phyloP scores from a whole-genome alignment of 73 alveolate species.

The Effrenium voratum region DNA sequence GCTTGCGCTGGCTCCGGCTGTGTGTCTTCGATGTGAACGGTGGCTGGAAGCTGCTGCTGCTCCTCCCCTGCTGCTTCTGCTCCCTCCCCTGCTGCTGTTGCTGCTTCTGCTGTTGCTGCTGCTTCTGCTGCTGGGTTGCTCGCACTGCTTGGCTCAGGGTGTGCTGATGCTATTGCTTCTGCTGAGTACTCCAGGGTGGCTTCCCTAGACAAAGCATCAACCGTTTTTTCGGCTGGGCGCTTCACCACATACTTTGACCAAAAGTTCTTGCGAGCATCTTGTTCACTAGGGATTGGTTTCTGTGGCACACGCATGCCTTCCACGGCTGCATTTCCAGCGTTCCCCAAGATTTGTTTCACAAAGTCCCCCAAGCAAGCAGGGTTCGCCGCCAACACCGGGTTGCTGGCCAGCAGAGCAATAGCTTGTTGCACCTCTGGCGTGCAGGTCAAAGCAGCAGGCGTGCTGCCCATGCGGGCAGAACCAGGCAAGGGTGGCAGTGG shows the following conservation, averaged over 20 bases:
- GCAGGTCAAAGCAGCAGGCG: too few species aligned
- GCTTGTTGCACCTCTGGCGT: constrained; percentile 32
- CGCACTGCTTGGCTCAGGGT: too few species aligned
- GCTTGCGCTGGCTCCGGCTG: too few species aligned
- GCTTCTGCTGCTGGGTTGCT: not conserved
- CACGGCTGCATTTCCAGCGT: not conserved
- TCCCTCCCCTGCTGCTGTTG: too few species aligned
- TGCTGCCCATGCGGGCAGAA: too few species aligned
- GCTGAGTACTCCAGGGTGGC: not conserved
- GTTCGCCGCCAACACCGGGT: not conserved
- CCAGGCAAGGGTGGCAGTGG: too few species aligned
- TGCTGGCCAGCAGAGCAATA: not conserved
- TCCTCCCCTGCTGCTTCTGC: too few species aligned
- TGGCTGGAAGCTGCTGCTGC: too few species aligned
- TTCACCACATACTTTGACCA: constrained; percentile 18
- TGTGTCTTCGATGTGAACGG: too few species aligned
- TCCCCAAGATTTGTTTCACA: not conserved
- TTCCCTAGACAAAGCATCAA: not conserved
- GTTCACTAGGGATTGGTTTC: not conserved
- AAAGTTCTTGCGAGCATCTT: not conserved
- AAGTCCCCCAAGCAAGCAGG: not conserved
- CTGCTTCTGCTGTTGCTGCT: not conserved
- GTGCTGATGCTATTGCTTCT: too few species aligned
- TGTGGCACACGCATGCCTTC: not conserved
- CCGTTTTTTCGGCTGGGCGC: not conserved